Conservation (phyloP, 2,329 filamentous ascomycete genomes). For the Sporothrix brunneoviolacea region DNA sequence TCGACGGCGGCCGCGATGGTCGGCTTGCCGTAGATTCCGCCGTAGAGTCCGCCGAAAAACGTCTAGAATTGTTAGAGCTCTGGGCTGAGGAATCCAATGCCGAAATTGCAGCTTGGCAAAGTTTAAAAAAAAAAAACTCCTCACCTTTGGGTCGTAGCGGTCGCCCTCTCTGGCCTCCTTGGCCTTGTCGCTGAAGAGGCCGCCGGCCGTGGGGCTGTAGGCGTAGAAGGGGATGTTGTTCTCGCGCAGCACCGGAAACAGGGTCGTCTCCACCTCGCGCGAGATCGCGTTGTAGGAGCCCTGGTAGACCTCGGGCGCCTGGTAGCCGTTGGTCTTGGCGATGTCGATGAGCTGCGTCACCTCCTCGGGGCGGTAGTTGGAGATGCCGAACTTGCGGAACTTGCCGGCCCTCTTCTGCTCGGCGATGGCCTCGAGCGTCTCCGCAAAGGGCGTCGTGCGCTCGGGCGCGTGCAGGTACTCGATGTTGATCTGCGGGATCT, state of each 20-base stretch:
- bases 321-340: slow-evolving; percentile 28
- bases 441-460: slow-evolving; percentile 31
- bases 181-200: slow-evolving; percentile 19
- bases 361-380: slow-evolving; percentile 32
- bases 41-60: slow-evolving; percentile 24
- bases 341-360: slow-evolving; percentile 30
- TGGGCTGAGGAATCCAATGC: too few relatives aligned
- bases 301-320: slow-evolving; percentile 33
- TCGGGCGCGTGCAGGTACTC: slow-evolving; percentile 38
- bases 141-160: slow-evolving; percentile 24
- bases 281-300: slow-evolving; percentile 34
- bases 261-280: slow-evolving; percentile 28
- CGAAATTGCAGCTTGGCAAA: too few relatives aligned
- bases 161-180: slow-evolving; percentile 2
- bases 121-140: too few relatives aligned
- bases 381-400: slow-evolving; percentile 33
- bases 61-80: too few relatives aligned
- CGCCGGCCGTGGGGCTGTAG: slow-evolving; percentile 23
- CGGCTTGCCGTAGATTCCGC: slow-evolving; percentile 23
- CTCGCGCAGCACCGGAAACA: slow-evolving; percentile 31
- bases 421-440: slow-evolving; percentile 32
- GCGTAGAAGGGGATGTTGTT: slow-evolving; percentile 31
- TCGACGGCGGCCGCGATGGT: slow-evolving; percentile 24
- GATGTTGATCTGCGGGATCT: slow-evolving; percentile 24
- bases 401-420: slow-evolving; percentile 30